Base-by-base conservation (phyloP, 2,329 filamentous ascomycete genomes). In the Nemania sp. region DNA sequence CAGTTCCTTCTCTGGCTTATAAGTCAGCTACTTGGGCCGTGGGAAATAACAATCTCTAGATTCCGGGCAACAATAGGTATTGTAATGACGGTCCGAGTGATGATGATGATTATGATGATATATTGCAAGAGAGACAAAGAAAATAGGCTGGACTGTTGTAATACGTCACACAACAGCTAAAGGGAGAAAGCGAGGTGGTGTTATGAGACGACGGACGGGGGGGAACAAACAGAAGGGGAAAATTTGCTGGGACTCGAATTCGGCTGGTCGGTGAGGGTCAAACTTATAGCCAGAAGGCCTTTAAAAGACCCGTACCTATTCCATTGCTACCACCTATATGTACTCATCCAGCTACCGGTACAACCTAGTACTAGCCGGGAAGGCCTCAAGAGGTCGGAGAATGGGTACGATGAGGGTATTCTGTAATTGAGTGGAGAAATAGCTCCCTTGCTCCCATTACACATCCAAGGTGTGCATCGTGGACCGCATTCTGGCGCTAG, bases 291-390 rank as follows among this genome's bases (percentile, higher is more conserved):
- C 52, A 57, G 34, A 47, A 37, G 40, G 15, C 18, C 40, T 12
- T 40, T 35, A 40, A 20, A 54, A 60, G 51, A 52, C 59, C 54
- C 46, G 54, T 46, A 15, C 52, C 15, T 12, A 46, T 48, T 47
- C 17, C 37, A 18, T 42, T 53, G 43, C 49, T 54, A 63, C 57
- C 15, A 63, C 57, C 15, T 59, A 57, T 46, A 56, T 54, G 50
- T 51, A 54, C 35, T 37, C 48, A 37, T 54, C 42, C 20, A 56
- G 56, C 25, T 25, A 37, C 29, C 58, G 53, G 53, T 42, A 34
- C 57, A 46, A 35, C 52, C 61, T 62, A 64, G 55, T 47, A 64
- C 61, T 32, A 39, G 52, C 54, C 32, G 17, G 61, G 61, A 54
- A 57, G 49, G 45, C 40, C 32, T 57, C 50, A 42, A 39, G 12